Conservation (phyloP, 2,329 filamentous ascomycete species). For the Ramularia endophylla region DNA sequence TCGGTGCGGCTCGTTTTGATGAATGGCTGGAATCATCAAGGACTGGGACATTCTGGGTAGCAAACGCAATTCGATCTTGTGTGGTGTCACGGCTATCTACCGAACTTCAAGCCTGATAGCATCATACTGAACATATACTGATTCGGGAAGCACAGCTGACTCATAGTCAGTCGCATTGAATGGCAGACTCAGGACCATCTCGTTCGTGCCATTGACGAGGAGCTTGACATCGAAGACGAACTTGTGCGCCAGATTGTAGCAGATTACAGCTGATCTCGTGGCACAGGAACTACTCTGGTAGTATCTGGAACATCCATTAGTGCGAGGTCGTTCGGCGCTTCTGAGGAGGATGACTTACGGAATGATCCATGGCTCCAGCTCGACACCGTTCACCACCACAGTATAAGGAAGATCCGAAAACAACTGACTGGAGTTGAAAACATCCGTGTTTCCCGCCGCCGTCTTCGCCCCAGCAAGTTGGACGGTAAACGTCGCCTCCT, state of each 20-base stretch:
- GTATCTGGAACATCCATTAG: slow-evolving; percentile 34
- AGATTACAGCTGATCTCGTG: slow-evolving; percentile 54
- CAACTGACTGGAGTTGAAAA: slow-evolving; percentile 49
- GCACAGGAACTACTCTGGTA: slow-evolving; percentile 56
- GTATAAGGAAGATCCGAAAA: slow-evolving; percentile 50
- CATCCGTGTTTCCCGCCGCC: slow-evolving; percentile 56
- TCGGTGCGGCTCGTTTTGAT: too few species aligned
- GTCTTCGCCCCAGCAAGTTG: slow-evolving; percentile 60
- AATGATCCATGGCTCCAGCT: slow-evolving; percentile 50
- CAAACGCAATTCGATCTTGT: too few species aligned
- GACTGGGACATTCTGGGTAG: too few species aligned
- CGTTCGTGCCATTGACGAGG: slow-evolving; percentile 49
- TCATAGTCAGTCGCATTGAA: slow-evolving; percentile 55
- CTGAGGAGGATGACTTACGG: slow-evolving; percentile 39
- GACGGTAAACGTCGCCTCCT: slow-evolving; percentile 53
- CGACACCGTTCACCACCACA: slow-evolving; percentile 42
- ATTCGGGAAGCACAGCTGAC: slow-evolving; percentile 49
- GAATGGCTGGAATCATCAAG: too few species aligned
- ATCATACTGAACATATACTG: slow-evolving; percentile 61
- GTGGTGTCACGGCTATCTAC: too few species aligned
- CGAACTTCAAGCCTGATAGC: slow-evolving; percentile 54
- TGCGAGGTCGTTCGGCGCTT: slow-evolving; percentile 3
- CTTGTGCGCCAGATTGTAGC: slow-evolving; percentile 57
- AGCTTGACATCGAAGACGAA: slow-evolving; percentile 50
- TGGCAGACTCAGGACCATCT: slow-evolving; percentile 53